Evolutionary conservation across 2,329 filamentous ascomycete genomes (phyloP), one percentile per base, ranked within the genome.

Genomic region (Chaetoscypha palmicola): DNA sequence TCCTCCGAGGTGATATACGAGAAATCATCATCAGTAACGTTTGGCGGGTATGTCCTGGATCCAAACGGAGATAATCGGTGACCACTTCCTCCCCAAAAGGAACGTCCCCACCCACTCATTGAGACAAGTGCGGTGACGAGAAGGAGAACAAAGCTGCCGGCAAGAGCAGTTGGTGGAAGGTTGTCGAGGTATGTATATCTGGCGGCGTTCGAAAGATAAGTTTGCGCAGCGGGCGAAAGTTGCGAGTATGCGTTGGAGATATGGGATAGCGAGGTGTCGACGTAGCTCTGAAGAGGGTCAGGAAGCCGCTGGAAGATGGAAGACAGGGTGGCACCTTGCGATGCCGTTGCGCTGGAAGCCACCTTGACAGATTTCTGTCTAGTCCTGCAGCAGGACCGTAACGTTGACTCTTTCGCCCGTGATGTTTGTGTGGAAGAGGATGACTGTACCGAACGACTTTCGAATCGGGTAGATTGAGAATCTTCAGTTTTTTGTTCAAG

Each of bases 1-100:
- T 90, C 84, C 57, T 86, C 78, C 21, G 81, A 80, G n/a, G 84
- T 88, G 60, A 90, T 89, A 68, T 91, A 90, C 61, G 79, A 83
- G 63, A 81, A 91, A 66, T 90, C 85, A 24, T 82, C 77, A 54
- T 88, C 83, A 55, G 78, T 84, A 47, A 90, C 80, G 52, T 79
- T 73, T 23, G 79, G 76, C 8, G 72, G 65, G 32, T 71, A 68
- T 35, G 49, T 42, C 47, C 58, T 49, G 30, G 57, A 57, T 39
- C 59, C 55, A 47, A 62, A 63, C 5, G 60, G 61, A 32, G 59
- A 61, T 33, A 59, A 46, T 31, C 57, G 47, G 19, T 53, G 32
- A 16, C 49, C 47, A 16, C 46, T 45, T 37, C 55, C 53, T 33
- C 56, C 53, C 51, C 56, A 60, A 46, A 55, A 57, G 32, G 55